A percentile compares a stretch with the other conserved stretches of the same genome.
Evolutionary conservation across 805 yeast genomes (phyloP).

Genomic region (Yarrowia bubula): DNA sequence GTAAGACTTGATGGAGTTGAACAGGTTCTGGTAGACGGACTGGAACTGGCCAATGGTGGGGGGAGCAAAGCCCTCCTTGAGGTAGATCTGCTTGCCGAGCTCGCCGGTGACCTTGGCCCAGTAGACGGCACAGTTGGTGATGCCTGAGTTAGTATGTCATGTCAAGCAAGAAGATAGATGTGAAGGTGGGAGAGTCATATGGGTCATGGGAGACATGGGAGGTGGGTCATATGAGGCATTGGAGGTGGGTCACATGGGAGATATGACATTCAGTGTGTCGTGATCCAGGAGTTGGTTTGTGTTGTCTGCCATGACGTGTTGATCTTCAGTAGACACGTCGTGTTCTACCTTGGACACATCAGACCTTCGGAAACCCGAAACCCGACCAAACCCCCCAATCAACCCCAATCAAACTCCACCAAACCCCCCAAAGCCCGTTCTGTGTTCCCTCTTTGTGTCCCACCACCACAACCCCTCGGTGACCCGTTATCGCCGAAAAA

Average conservation of each 20-base stretch:
- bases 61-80: slow-evolving; percentile 90
- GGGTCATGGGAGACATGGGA: not conserved
- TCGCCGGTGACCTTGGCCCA: slow-evolving; percentile 69
- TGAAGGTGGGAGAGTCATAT: no score
- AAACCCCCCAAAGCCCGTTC: no score
- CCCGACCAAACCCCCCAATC: not conserved
- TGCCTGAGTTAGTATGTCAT: slow-evolving; percentile 33
- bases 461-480: not conserved
- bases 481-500: slow-evolving; percentile 10
- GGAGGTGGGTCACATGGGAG: not conserved
- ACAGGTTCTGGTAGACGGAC: slow-evolving; percentile 59
- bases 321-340: no score
- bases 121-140: slow-evolving; percentile 63
- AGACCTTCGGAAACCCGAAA: no score
- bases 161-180: no score
- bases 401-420: not conserved
- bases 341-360: no score
- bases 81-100: slow-evolving; percentile 73
- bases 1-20: slow-evolving; percentile 37
- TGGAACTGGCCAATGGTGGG: slow-evolving; percentile 77
- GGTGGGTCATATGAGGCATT: not conserved
- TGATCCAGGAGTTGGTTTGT: no score
- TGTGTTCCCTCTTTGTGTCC: not conserved
- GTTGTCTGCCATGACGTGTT: no score
- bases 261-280: no score